These are phyloP conservation scores for Medicago lupulina DNA, from an alignment of 306 rosid genomes.

Conservation along the genomic window DNA sequence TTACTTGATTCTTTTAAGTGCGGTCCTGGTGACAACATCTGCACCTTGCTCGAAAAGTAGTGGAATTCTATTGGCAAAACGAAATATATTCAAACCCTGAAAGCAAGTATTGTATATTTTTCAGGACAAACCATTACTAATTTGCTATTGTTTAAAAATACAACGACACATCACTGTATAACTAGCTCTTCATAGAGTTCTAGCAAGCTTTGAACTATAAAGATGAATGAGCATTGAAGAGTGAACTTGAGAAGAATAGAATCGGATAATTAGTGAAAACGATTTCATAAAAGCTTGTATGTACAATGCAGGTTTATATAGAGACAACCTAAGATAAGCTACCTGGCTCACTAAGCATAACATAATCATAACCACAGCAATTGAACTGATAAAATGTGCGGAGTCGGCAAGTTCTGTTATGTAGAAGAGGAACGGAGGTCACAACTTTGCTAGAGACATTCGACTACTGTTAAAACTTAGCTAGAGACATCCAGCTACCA, in stretches of 20 bases:
- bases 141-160: constrained; percentile 28
- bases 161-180: constrained; percentile 37
- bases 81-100: constrained; percentile 93
- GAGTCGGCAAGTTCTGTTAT: neutral
- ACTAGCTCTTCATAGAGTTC: constrained; percentile 37
- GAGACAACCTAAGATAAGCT: constrained; percentile 2
- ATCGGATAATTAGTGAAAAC: neutral
- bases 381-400: constrained; percentile 3
- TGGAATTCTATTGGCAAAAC: constrained; percentile 99
- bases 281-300: neutral
- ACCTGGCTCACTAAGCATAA: constrained; percentile 1
- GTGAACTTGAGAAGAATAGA: constrained; percentile 16
- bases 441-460: constrained; percentile 6
- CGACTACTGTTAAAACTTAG: neutral
- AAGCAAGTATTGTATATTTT: constrained; percentile 37
- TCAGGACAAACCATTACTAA: constrained; percentile 20
- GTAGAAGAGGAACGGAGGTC: neutral
- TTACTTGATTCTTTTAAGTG: constrained; percentile 93
- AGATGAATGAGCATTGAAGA: constrained; percentile 3
- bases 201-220: constrained; percentile 17
- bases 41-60: constrained; percentile 99
- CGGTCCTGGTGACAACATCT: constrained; percentile 94
- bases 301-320: constrained; percentile 4
- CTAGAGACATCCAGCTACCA: constrained; percentile 4
- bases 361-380: neutral